These are phyloP conservation scores for Russula vinacea DNA, from an alignment of 768 basidiomycete species.

Conservation along the genomic window DNA sequence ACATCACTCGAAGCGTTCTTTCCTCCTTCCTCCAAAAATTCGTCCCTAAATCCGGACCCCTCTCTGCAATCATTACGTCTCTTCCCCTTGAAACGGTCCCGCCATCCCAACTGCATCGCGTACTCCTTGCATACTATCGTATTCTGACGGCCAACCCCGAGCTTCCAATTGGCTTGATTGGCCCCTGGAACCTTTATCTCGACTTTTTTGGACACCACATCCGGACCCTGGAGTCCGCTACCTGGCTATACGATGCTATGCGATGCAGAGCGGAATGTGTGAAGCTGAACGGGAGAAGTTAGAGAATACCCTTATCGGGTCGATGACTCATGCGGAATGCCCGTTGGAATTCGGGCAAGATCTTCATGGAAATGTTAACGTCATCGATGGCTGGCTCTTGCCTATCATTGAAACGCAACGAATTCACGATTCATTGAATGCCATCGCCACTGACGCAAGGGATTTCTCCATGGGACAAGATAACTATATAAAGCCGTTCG, in stretches of 20 bases:
- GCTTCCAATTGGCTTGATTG: constrained; percentile 63
- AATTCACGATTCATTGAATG: constrained; percentile 49
- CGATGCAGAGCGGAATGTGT: constrained; percentile 70
- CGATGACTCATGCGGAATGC: constrained; percentile 58
- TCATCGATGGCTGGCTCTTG: constrained; percentile 79
- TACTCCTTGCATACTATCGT: constrained; percentile 79
- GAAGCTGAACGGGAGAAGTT: constrained; percentile 69
- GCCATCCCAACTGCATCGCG: constrained; percentile 52
- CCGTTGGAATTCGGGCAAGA: constrained; percentile 53
- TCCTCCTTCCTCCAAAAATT: constrained; percentile 48
- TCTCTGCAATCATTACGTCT: constrained; percentile 42
- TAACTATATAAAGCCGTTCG: constrained; percentile 43
- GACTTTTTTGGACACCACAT: constrained; percentile 48
- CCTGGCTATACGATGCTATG: constrained; percentile 76
- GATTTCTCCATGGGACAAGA: constrained; percentile 48
- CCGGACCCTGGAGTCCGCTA: constrained; percentile 63
- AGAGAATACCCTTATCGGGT: constrained; percentile 61
- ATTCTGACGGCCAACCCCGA: constrained; percentile 70
- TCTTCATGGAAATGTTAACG: constrained; percentile 44
- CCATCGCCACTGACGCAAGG: constrained; percentile 40
- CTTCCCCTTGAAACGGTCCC: constrained; percentile 39
- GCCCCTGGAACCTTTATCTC: constrained; percentile 46
- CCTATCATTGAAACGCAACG: constrained; percentile 67
- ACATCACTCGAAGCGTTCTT: constrained; percentile 47
- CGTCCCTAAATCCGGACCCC: constrained; percentile 49